Percentiles rank a stretch among this genome's conserved stretches.
phyloP scores from a whole-genome alignment of 306 rosid species.

The Erythrophleum fordii region DNA sequence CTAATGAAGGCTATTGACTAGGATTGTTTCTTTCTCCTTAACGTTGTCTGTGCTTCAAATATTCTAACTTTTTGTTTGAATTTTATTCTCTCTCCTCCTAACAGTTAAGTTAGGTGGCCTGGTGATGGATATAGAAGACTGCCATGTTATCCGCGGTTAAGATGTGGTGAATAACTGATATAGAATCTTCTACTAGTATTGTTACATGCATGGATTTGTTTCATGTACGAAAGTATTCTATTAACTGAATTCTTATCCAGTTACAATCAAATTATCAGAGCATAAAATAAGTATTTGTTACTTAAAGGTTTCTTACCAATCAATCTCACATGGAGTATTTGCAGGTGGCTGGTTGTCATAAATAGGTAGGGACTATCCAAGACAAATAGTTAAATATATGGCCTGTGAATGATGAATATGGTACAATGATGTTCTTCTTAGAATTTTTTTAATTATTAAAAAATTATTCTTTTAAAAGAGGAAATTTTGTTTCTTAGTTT shows the following conservation, averaged over 20 bases:
- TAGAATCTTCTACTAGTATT: not conserved
- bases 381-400: too few relatives aligned
- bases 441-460: too few relatives aligned
- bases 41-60: not conserved
- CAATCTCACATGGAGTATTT: not conserved
- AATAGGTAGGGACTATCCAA: too few relatives aligned
- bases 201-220: not conserved
- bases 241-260: not conserved
- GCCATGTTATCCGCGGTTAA: not conserved
- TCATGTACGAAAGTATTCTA: not conserved
- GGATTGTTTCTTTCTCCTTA: slow-evolving; percentile 36
- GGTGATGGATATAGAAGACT: not conserved
- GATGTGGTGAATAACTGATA: not conserved
- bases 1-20: slow-evolving; percentile 45
- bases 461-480: too few relatives aligned
- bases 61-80: not conserved
- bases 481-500: too few relatives aligned
- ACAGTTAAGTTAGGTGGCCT: slow-evolving; percentile 24
- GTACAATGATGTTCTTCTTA: too few relatives aligned
- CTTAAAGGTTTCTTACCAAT: not conserved
- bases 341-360: not conserved
- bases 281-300: not conserved
- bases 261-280: not conserved
- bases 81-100: not conserved
- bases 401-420: too few relatives aligned